Conservation (phyloP, 345 rosid genomes). For the Eucalyptus curtisii region DNA sequence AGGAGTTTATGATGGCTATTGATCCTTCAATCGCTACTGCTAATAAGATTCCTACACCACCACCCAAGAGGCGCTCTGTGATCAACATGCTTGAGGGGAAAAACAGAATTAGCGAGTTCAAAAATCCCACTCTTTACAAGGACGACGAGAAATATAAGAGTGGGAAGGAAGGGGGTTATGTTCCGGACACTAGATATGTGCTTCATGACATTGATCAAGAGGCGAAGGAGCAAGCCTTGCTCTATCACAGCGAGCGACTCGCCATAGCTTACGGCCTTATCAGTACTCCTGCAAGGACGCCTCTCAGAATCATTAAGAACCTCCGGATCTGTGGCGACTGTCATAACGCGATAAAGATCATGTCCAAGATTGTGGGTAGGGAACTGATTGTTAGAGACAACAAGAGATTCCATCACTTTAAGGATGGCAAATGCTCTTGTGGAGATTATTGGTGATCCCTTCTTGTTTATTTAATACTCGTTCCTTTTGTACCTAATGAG, state of each 20-base stretch:
- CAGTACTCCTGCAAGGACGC: conserved; percentile 33
- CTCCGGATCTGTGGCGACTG: conserved; percentile 37
- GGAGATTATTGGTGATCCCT: conserved; percentile 35
- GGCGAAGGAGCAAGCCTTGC: conserved; percentile 39
- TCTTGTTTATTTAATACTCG: neutral
- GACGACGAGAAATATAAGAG: conserved; percentile 29
- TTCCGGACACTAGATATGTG: conserved; percentile 35
- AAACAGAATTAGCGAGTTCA: conserved; percentile 16
- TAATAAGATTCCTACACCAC: conserved; percentile 16
- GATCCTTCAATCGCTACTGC: conserved; percentile 14
- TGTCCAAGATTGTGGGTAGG: conserved; percentile 42
- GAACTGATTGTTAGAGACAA: conserved; percentile 41
- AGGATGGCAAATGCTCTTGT: conserved; percentile 34
- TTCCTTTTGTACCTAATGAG: neutral
- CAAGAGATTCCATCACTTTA: conserved; percentile 41
- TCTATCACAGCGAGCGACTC: conserved; percentile 36
- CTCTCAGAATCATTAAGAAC: conserved; percentile 36
- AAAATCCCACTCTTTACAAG: conserved; percentile 27
- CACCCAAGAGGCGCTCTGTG: conserved; percentile 2
- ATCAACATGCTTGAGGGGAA: conserved; percentile 37
- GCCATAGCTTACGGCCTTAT: conserved; percentile 40
- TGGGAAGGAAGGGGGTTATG: conserved; percentile 12
- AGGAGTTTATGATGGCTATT: conserved; percentile 12
- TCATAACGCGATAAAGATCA: conserved; percentile 39
- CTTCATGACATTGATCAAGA: conserved; percentile 46